Percentiles rank a stretch among this genome's conserved stretches.
Conservation (phyloP, 169 alveolate genomes). For the Cryptosporidium sp. region DNA sequence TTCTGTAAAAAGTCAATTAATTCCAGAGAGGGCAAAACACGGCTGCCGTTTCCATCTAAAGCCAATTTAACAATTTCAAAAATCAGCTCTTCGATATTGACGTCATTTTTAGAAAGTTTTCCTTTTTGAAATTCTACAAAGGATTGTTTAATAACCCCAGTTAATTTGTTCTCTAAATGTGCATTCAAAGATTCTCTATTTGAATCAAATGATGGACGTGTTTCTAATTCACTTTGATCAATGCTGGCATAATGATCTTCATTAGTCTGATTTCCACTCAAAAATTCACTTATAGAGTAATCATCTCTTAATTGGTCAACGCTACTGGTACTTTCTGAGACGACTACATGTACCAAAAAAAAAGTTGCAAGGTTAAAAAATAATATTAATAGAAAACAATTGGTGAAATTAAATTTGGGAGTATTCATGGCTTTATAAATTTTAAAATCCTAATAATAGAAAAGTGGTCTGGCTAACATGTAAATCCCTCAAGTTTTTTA, state of each 20-base stretch:
- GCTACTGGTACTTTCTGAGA: neutral
- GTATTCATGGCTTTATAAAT: neutral
- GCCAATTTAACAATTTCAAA: conserved; percentile 11
- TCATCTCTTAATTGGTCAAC: neutral
- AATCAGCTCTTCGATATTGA: conserved; percentile 11
- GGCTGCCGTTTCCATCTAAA: neutral
- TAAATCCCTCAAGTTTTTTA: neutral
- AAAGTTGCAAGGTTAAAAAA: neutral
- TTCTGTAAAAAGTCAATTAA: conserved; percentile 18
- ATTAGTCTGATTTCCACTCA: neutral
- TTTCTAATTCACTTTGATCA: neutral
- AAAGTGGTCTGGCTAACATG: neutral
- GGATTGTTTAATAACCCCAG: neutral
- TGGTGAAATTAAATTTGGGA: neutral
- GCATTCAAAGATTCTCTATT: neutral
- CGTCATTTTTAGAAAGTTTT: neutral
- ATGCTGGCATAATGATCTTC: neutral
- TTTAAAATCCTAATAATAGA: neutral
- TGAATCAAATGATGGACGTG: neutral
- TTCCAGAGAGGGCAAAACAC: conserved; percentile 27
- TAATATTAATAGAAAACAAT: neutral
- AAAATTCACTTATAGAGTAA: neutral
- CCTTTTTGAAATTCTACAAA: conserved; percentile 14
- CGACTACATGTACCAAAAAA: neutral
- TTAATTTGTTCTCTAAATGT: neutral